phyloP scores from a whole-genome alignment of 1,139 yeast species.

The Yamadazyma trypodendri region DNA sequence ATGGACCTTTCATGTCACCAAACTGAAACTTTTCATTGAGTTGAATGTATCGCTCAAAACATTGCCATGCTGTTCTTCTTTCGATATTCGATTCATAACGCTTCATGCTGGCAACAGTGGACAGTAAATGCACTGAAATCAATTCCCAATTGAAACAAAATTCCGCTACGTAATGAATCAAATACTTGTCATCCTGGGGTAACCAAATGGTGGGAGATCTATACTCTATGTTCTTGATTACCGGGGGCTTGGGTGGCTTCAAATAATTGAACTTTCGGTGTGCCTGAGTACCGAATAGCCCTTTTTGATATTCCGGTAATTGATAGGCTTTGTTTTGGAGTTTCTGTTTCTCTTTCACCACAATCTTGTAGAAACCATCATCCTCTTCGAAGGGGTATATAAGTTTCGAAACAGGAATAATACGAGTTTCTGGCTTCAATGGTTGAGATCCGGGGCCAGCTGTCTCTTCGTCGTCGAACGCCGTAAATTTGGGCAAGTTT shows the following conservation, averaged over 20 bases:
- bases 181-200: slow-evolving; percentile 84
- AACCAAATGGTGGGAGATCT: slow-evolving; percentile 94
- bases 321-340: slow-evolving; percentile 10
- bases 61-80: slow-evolving; percentile 97
- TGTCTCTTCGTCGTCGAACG: slow-evolving; percentile 41
- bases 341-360: slow-evolving; percentile 44
- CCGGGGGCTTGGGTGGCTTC: slow-evolving; percentile 89
- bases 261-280: slow-evolving; percentile 62
- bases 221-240: slow-evolving; percentile 69
- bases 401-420: slow-evolving; percentile 53
- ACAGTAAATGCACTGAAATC: slow-evolving; percentile 73
- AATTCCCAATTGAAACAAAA: slow-evolving; percentile 93
- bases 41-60: slow-evolving; percentile 94
- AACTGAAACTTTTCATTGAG: slow-evolving; percentile 84
- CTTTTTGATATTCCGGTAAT: slow-evolving; percentile 50
- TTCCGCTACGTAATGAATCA: slow-evolving; percentile 80
- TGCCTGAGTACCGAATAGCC: slow-evolving; percentile 56
- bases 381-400: slow-evolving; percentile 62
- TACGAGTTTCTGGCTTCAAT: slow-evolving; percentile 22
- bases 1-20: slow-evolving; percentile 82
- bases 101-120: slow-evolving; percentile 51
- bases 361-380: slow-evolving; percentile 61
- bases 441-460: slow-evolving; percentile 18
- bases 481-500: slow-evolving; percentile 53
- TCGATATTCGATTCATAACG: slow-evolving; percentile 85